Conservation (phyloP, 441 rosid species). For the Populus hybrid region DNA sequence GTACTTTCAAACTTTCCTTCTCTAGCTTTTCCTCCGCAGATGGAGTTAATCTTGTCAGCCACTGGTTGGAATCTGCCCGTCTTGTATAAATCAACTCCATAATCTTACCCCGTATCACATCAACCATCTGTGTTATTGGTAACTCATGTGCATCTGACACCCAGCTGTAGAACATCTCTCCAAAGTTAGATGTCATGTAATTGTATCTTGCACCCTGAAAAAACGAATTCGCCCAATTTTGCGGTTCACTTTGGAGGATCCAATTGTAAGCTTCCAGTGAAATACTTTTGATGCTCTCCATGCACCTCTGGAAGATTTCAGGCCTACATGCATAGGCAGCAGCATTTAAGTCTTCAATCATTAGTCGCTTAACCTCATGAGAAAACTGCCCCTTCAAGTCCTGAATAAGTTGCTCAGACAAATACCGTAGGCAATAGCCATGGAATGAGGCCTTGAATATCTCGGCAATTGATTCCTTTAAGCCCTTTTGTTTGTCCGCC, state of each 20-base stretch:
- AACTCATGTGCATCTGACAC: slow-evolving; percentile 73
- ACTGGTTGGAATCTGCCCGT: slow-evolving; percentile 44
- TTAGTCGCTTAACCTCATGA: slow-evolving; percentile 72
- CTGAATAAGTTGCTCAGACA: slow-evolving; percentile 67
- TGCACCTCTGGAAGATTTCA: slow-evolving; percentile 53
- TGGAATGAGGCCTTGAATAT: slow-evolving; percentile 67
- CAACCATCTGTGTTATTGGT: slow-evolving; percentile 92
- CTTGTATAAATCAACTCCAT: slow-evolving; percentile 59
- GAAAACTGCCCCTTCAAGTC: slow-evolving; percentile 89
- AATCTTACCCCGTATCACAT: slow-evolving; percentile 65
- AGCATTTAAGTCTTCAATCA: slow-evolving; percentile 66
- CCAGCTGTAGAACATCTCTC: slow-evolving; percentile 80
- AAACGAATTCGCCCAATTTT: slow-evolving; percentile 84
- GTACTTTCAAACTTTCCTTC: slow-evolving; percentile 51
- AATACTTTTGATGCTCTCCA: slow-evolving; percentile 73
- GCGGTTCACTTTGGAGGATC: slow-evolving; percentile 79
- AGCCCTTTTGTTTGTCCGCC: slow-evolving; percentile 77
- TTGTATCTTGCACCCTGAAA: slow-evolving; percentile 83
- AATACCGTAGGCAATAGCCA: slow-evolving; percentile 64
- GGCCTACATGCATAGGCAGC: slow-evolving; percentile 67
- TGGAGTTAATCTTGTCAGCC: slow-evolving; percentile 69
- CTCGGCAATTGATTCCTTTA: slow-evolving; percentile 61
- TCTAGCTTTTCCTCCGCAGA: slow-evolving; percentile 75
- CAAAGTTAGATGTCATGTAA: slow-evolving; percentile 77
- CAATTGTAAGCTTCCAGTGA: slow-evolving; percentile 77